A percentile compares a stretch with the other conserved stretches of the same genome.
phyloP scores from a whole-genome alignment of 176 grass and related monocot species.

The Ensete ventricosum region DNA sequence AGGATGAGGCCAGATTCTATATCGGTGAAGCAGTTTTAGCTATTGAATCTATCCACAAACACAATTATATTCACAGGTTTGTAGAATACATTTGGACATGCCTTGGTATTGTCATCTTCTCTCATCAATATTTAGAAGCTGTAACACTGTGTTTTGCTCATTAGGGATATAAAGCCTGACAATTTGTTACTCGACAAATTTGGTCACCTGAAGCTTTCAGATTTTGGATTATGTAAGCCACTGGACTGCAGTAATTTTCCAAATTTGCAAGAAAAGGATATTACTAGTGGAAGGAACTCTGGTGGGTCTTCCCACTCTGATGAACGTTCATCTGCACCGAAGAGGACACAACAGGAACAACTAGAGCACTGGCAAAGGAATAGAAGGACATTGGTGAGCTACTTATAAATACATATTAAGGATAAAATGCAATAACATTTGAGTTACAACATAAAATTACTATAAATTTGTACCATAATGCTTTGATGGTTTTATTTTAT shows the following conservation, averaged over 20 bases:
- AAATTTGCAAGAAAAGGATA: slow-evolving; percentile 48
- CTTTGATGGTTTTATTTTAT: no score
- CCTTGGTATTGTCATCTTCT: neutral
- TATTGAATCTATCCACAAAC: slow-evolving; percentile 89
- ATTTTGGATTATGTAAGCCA: slow-evolving; percentile 46
- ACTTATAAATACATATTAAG: neutral
- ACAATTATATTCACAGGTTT: slow-evolving; percentile 96
- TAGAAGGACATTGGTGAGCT: slow-evolving; percentile 18
- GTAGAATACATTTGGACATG: neutral
- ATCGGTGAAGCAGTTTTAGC: slow-evolving; percentile 79
- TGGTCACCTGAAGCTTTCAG: slow-evolving; percentile 46
- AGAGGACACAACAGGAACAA: slow-evolving; percentile 17
- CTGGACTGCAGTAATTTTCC: slow-evolving; percentile 26
- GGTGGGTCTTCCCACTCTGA: slow-evolving; percentile 17
- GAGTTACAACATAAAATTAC: neutral
- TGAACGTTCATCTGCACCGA: slow-evolving; percentile 16
- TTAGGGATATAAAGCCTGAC: slow-evolving; percentile 51
- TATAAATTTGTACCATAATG: no score
- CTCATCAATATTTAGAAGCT: neutral
- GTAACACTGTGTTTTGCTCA: slow-evolving; percentile 19
- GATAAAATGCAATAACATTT: neutral
- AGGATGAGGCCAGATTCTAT: slow-evolving; percentile 88
- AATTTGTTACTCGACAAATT: slow-evolving; percentile 39
- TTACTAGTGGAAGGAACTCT: slow-evolving; percentile 13
- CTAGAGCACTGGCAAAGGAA: slow-evolving; percentile 19